phyloP scores from a whole-genome alignment of 768 basidiomycete species.

The Boletus vinaceobasis region DNA sequence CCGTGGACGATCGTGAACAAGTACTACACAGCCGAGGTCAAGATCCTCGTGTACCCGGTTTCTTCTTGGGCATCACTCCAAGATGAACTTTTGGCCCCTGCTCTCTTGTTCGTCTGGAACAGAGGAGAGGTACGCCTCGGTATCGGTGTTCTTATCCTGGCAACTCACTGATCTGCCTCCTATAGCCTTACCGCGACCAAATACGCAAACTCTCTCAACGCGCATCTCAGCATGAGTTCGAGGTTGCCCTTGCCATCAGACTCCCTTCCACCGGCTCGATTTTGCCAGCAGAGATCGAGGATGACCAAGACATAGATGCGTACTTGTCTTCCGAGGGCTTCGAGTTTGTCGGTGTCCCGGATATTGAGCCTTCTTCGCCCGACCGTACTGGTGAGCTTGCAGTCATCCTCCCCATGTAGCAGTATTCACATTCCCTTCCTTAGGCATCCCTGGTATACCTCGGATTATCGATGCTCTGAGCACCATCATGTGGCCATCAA shows the following conservation, averaged over 20 bases:
- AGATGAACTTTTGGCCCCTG: slow-evolving; percentile 47
- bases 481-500: slow-evolving; percentile 87
- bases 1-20: slow-evolving; percentile 79
- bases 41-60: slow-evolving; percentile 55
- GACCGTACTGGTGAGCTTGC: slow-evolving; percentile 19
- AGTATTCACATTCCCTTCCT: not conserved
- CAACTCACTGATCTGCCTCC: slow-evolving; percentile 4
- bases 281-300: slow-evolving; percentile 34
- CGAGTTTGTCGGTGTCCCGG: slow-evolving; percentile 61
- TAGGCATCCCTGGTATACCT: slow-evolving; percentile 54
- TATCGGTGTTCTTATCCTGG: not conserved
- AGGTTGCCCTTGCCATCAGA: slow-evolving; percentile 69
- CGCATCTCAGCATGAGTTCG: slow-evolving; percentile 54
- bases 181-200: slow-evolving; percentile 57
- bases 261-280: slow-evolving; percentile 31
- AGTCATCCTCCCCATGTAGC: not conserved
- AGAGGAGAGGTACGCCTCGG: slow-evolving; percentile 55
- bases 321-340: slow-evolving; percentile 70
- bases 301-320: slow-evolving; percentile 57
- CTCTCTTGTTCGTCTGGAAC: slow-evolving; percentile 70
- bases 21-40: slow-evolving; percentile 78
- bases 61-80: slow-evolving; percentile 41
- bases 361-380: slow-evolving; percentile 1
- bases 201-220: slow-evolving; percentile 47
- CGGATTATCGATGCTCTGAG: slow-evolving; percentile 77